Percentiles rank a stretch among this genome's conserved stretches.
Conservation (phyloP, 805 yeast genomes). For the Cyberlindnera subsufficiens region DNA sequence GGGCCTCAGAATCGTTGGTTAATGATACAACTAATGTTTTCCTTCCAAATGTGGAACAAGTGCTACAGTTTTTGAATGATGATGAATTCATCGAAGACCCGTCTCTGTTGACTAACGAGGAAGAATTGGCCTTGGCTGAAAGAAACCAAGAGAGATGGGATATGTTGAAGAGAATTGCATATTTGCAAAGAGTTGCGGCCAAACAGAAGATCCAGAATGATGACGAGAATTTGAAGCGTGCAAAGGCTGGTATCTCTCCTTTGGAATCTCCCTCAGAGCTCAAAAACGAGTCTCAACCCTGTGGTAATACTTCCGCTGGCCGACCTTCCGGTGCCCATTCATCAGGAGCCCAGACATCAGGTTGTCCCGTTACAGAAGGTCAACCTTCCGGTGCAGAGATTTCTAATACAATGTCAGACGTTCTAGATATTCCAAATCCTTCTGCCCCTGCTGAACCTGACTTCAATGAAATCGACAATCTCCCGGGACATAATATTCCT, state of each 20-base stretch:
- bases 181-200: conserved; percentile 60
- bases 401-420: neutral
- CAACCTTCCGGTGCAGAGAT: too few species aligned
- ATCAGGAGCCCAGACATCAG: too few species aligned
- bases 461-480: conserved; percentile 12
- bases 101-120: conserved; percentile 27
- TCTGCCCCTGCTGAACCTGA: neutral
- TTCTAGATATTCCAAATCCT: neutral
- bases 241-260: conserved; percentile 13
- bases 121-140: conserved; percentile 32
- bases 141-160: conserved; percentile 60
- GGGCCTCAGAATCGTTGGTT: conserved; percentile 43
- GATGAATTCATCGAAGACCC: conserved; percentile 30
- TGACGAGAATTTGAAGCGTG: conserved; percentile 33
- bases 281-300: too few species aligned
- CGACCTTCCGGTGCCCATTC: too few species aligned
- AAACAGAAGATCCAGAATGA: conserved; percentile 36
- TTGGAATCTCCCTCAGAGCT: neutral
- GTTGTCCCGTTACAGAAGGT: too few species aligned
- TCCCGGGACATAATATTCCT: conserved; percentile 28
- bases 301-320: too few species aligned
- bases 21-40: conserved; percentile 32
- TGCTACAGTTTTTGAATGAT: conserved; percentile 47
- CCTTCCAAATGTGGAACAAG: conserved; percentile 54
- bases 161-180: conserved; percentile 63